phyloP scores from a whole-genome alignment of 306 rosid species.

The Ceratonia siliqua region DNA sequence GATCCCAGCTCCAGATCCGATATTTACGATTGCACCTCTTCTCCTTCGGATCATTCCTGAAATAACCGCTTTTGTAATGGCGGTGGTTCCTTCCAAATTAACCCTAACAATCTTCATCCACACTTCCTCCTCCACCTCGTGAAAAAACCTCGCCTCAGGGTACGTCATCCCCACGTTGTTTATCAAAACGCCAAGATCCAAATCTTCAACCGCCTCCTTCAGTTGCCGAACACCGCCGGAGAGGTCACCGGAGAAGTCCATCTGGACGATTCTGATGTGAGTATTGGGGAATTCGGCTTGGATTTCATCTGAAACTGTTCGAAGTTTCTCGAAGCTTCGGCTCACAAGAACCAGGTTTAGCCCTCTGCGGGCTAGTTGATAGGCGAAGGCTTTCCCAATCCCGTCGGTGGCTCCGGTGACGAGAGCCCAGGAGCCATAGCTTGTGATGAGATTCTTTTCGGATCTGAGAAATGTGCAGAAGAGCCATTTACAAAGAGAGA shows the following conservation, averaged over 20 bases:
- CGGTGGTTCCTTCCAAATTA: constrained; percentile 63
- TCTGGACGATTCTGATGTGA: constrained; percentile 28
- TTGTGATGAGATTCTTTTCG: constrained; percentile 23
- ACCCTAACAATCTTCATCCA: constrained; percentile 72
- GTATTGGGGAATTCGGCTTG: constrained; percentile 31
- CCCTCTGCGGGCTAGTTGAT: constrained; percentile 27
- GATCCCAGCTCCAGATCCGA: constrained; percentile 71
- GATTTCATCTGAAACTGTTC: constrained; percentile 50
- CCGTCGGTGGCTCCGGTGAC: constrained; percentile 56
- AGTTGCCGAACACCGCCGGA: constrained; percentile 29
- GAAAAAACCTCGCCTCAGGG: constrained; percentile 57
- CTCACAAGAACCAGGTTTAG: constrained; percentile 69
- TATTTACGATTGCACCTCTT: constrained; percentile 72
- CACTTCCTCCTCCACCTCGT: constrained; percentile 60
- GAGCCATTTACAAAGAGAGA: constrained; percentile 25
- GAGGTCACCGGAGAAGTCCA: constrained; percentile 57
- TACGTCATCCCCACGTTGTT: constrained; percentile 75
- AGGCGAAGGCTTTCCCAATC: constrained; percentile 47
- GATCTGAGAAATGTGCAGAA: constrained; percentile 30
- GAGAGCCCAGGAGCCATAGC: constrained; percentile 51
- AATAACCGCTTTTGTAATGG: constrained; percentile 54
- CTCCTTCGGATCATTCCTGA: constrained; percentile 54
- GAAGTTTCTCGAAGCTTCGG: constrained; percentile 54
- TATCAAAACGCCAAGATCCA: constrained; percentile 57
- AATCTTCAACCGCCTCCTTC: constrained; percentile 35